Base-by-base conservation (phyloP, 2,329 filamentous ascomycete species). In the Diplodia intermedia region DNA sequence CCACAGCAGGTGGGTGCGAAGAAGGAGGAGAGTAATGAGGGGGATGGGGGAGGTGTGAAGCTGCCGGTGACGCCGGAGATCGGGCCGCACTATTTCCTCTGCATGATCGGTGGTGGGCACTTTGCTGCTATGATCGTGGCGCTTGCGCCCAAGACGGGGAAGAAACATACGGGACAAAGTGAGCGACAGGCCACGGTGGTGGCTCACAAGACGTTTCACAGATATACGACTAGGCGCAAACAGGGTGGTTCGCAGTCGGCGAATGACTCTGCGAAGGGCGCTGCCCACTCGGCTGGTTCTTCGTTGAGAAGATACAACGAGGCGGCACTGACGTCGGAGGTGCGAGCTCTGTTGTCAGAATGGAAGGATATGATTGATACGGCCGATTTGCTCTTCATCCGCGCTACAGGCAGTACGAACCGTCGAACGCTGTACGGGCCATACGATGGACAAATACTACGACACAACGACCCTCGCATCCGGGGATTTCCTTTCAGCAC, bases 41-140 rank as follows among this genome's bases (percentile, higher is more conserved):
- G 86, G 69, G 82, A 86, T 1, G 80, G 84, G 47, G 88, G 87
- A 68, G 88, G 89, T 57, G 87, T 88, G 2, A 82, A 83, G 18
- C 78, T 88, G 5, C 83, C 86, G 2, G 81, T 84, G 1, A 80
- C 86, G 11, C 82, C 83, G 3, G 88, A 90, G 75, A 87, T 89
- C 29, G 89, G 90, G 8, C 92, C 93, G 2, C 94, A 98, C 76
- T 89, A 97, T 61, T 98, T 99, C 76, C 86, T 99, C 57, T 98
- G 94, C 80, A 99, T 99, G 95, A 97, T 99, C 62, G 95, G 95
- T 29, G 95, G 95, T 69, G 95, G 95, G 0, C 95, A 99, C 78
- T 99, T 99, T 76, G 95, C 95, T 0, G 95, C 92, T 62, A 98
- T 98, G 94, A 85, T 98, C 12, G 91, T 99, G 12, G 93, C 93